Percentiles rank a stretch among this genome's conserved stretches.
Evolutionary conservation across 1,284 basidiomycete genomes (phyloP).

Genomic region (Ceratorhiza oryzae-sativae): DNA sequence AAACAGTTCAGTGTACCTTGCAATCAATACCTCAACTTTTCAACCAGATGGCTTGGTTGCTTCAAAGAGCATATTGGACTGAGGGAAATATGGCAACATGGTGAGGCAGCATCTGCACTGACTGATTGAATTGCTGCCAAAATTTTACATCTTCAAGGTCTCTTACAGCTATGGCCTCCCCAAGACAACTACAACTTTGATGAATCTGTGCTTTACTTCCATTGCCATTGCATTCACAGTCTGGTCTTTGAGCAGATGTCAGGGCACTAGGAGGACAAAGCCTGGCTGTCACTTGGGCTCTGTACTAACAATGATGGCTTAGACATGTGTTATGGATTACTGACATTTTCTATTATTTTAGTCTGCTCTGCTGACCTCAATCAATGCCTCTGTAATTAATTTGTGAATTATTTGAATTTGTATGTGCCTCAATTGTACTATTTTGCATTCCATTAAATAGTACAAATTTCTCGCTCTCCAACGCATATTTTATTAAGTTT

Average conservation of each 20-base stretch:
- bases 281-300: conserved; percentile 48
- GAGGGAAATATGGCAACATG: conserved; percentile 48
- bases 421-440: no score
- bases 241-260: conserved; percentile 37
- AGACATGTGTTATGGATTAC: no score
- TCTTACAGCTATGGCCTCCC: conserved; percentile 39
- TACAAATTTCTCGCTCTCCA: no score
- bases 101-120: background rate
- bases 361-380: no score
- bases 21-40: background rate
- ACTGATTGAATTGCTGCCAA: background rate
- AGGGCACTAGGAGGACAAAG: conserved; percentile 47
- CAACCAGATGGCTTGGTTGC: background rate
- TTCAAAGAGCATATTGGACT: conserved; percentile 33
- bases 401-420: no score
- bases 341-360: no score
- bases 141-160: background rate
- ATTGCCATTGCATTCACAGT: conserved; percentile 44
- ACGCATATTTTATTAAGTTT: no score
- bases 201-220: conserved; percentile 52
- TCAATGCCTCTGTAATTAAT: no score
- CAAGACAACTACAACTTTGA: conserved; percentile 53
- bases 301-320: conserved; percentile 50
- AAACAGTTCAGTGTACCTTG: background rate
- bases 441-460: no score